phyloP scores from a whole-genome alignment of 345 rosid genomes.

The Camelina neglecta region DNA sequence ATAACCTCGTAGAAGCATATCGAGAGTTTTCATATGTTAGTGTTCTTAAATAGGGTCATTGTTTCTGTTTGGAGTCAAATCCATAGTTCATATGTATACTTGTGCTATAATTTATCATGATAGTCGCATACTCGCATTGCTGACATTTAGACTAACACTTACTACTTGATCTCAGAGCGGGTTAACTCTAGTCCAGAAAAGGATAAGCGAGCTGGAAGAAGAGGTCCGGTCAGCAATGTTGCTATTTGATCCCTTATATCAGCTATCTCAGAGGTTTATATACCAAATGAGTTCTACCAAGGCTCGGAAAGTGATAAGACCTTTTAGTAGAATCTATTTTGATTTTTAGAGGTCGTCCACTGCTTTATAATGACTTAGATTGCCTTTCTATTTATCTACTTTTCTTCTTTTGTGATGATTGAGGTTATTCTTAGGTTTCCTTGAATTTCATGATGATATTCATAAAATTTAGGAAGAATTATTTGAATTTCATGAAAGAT shows the following conservation, averaged over 20 bases:
- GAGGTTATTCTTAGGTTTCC: too few species aligned
- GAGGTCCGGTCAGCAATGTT: conserved; percentile 57
- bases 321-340: too few species aligned
- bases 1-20: background rate
- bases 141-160: background rate
- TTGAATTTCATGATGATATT: too few species aligned
- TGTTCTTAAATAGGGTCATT: background rate
- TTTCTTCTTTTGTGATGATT: too few species aligned
- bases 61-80: conserved; percentile 18
- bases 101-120: background rate
- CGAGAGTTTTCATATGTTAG: background rate
- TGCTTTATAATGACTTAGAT: too few species aligned
- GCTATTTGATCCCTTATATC: background rate
- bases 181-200: conserved; percentile 46
- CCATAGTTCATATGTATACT: background rate
- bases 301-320: background rate
- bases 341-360: too few species aligned
- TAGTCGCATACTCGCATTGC: background rate
- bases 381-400: too few species aligned
- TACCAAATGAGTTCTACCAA: background rate
- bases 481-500: too few species aligned
- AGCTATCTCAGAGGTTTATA: background rate
- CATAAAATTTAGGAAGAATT: too few species aligned
- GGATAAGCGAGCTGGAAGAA: conserved; percentile 56
- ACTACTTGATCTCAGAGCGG: conserved; percentile 52